Evolutionary conservation across 208 protist species (phyloP).

Genomic region (Crithidia mellificae): DNA sequence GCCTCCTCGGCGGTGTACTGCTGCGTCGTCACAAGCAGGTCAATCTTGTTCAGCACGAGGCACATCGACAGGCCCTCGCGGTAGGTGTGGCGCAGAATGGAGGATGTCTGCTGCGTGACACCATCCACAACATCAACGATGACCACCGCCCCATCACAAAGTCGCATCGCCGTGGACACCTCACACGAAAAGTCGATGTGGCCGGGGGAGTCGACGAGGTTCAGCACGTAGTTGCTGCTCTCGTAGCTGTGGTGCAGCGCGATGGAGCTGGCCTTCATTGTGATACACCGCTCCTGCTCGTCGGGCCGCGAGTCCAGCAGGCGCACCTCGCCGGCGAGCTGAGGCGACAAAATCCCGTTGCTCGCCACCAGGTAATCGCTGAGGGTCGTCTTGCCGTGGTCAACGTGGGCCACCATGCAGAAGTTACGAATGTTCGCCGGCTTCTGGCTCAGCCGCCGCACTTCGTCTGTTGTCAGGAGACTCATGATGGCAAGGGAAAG

Average conservation of each 20-base stretch:
- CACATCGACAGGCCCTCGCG: conserved; percentile 93
- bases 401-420: conserved; percentile 98
- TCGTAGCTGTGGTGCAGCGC: conserved; percentile 88
- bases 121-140: conserved; percentile 99
- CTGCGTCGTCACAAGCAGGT: conserved; percentile 95
- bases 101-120: conserved; percentile 93
- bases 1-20: conserved; percentile 89
- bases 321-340: conserved; percentile 97
- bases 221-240: conserved; percentile 87
- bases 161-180: conserved; percentile 97
- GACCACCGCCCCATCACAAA: conserved; percentile 97
- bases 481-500: conserved; percentile 11
- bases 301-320: conserved; percentile 97
- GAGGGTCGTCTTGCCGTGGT: conserved; percentile 99
- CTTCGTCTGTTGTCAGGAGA: conserved; percentile 18
- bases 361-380: conserved; percentile 97
- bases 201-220: conserved; percentile 99
- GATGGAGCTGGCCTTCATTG: conserved; percentile 99
- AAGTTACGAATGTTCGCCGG: conserved; percentile 94
- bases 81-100: conserved; percentile 97
- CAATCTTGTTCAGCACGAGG: conserved; percentile 99
- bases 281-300: conserved; percentile 98
- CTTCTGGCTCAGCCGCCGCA: conserved; percentile 64
- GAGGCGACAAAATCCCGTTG: conserved; percentile 97
- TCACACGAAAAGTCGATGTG: conserved; percentile 99